These are phyloP conservation scores for Spatholobus suberectus DNA, from an alignment of 306 rosid genomes.

Conservation along the genomic window DNA sequence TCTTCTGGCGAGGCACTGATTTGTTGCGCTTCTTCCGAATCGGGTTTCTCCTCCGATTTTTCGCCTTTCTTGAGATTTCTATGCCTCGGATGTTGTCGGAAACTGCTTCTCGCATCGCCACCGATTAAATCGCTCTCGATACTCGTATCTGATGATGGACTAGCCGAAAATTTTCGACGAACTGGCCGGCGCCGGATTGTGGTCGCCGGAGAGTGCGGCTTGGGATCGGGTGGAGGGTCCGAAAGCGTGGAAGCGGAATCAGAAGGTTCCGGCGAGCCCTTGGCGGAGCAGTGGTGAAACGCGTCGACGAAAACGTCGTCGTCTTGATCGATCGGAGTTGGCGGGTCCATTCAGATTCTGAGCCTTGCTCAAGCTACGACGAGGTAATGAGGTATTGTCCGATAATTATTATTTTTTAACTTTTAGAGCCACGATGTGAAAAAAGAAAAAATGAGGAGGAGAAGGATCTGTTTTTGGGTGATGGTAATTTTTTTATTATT, in stretches of 20 bases:
- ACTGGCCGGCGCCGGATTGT: conserved; percentile 54
- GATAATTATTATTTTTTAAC: background rate
- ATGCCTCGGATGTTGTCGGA: conserved; percentile 1
- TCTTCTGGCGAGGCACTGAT: conserved; percentile 18
- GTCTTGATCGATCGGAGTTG: conserved; percentile 41
- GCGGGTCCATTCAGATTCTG: conserved; percentile 58
- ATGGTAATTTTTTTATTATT: no score
- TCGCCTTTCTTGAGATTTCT: conserved; percentile 40
- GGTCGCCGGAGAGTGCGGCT: conserved; percentile 29
- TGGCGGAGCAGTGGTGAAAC: conserved; percentile 30
- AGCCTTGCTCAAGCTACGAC: background rate
- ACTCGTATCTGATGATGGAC: conserved; percentile 29
- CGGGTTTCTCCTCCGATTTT: conserved; percentile 26
- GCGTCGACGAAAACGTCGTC: conserved; percentile 59
- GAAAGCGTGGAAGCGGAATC: conserved; percentile 42
- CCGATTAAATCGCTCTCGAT: conserved; percentile 23
- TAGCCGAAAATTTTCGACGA: background rate
- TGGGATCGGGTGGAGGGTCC: conserved; percentile 6
- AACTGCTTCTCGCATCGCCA: conserved; percentile 34
- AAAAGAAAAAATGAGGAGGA: background rate
- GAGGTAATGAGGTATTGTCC: background rate
- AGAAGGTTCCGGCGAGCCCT: conserved; percentile 48
- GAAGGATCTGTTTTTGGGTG: no score
- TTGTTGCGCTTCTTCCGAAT: conserved; percentile 29
- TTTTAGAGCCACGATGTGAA: background rate